phyloP scores from a whole-genome alignment of 805 yeast genomes.

The Ogataea populi-albae region DNA sequence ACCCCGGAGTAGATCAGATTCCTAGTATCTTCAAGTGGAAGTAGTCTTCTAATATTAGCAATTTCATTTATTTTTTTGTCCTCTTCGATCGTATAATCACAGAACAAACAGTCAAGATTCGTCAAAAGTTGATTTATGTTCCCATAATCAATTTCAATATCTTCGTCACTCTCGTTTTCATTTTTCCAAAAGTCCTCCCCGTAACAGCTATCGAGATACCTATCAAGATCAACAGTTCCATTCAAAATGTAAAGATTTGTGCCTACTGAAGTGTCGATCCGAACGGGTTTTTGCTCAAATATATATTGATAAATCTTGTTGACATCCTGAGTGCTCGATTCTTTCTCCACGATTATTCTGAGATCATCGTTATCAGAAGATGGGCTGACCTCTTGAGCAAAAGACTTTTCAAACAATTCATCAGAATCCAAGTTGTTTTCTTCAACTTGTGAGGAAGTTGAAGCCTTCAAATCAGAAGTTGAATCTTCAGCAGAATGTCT shows the following conservation, averaged over 20 bases:
- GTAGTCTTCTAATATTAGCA: slow-evolving; percentile 8
- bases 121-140: slow-evolving; percentile 11
- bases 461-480: not conserved
- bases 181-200: slow-evolving; percentile 6
- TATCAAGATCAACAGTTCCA: slow-evolving; percentile 11
- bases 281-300: slow-evolving; percentile 8
- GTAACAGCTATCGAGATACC: slow-evolving; percentile 14
- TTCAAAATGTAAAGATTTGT: slow-evolving; percentile 13
- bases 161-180: slow-evolving; percentile 7
- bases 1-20: slow-evolving; percentile 8
- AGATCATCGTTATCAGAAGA: slow-evolving; percentile 17
- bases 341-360: slow-evolving; percentile 14
- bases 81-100: no score
- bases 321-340: slow-evolving; percentile 1
- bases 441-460: slow-evolving; percentile 3
- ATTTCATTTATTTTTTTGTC: slow-evolving; percentile 14
- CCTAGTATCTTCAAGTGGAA: slow-evolving; percentile 17
- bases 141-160: slow-evolving; percentile 3
- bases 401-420: slow-evolving; percentile 10
- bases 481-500: slow-evolving; percentile 9
- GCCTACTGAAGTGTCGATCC: slow-evolving; percentile 9
- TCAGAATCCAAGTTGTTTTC: slow-evolving; percentile 10
- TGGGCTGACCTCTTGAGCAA: slow-evolving; percentile 8
- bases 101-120: no score
- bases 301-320: slow-evolving; percentile 8